Base-by-base conservation (phyloP, 257 asterid genomes). In the Gynochthodes officinalis region DNA sequence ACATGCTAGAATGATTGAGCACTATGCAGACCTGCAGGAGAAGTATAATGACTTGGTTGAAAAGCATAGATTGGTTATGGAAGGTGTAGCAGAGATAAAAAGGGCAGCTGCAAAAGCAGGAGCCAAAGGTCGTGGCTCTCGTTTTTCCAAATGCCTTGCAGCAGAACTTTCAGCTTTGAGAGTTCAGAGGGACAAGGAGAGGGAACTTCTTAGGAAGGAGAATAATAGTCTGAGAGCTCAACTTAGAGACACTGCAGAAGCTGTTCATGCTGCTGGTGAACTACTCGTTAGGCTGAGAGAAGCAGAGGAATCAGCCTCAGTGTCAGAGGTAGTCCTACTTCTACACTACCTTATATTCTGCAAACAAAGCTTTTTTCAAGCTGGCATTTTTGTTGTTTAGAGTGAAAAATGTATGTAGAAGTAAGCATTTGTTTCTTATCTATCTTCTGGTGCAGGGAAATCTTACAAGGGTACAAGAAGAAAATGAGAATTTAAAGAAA, bases 231-330 rank as follows among this genome's bases (percentile, higher is more conserved):
- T 92, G 4, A 92, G 81, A 76, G 67, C 82, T 52, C 99, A 92
- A 73, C 96, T 95, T 40, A 87, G 89, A 78, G 99, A 95, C 84
- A 92, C 98, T 48, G 97, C 97, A 27, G 99, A 92, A 84, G 98
- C 99, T 15, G 96, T 95, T 72, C 98, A 95, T 59, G 97, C 99
- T 21, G 99, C 99, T 1, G 98, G 99, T 12, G 99, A 92, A 81
- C 83, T 95, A 43, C 96, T 95, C 58, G 96, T 82, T 43, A 78
- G 99, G 78, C 73, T 95, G 87, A 89, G 86, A 80, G 98, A 95
- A 86, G 96, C 98, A 2, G 98, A 95, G 78, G 96, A 89, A 82
- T 71, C 95, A 30, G 90, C 97, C 74, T 86, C 93, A 30, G 33
- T 74, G 74, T 89, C 98, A 65, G 98, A 95, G 97, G 99, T 91